Evolutionary conservation across 345 rosid genomes (phyloP).

Genomic region (Hypericum androsaemum): DNA sequence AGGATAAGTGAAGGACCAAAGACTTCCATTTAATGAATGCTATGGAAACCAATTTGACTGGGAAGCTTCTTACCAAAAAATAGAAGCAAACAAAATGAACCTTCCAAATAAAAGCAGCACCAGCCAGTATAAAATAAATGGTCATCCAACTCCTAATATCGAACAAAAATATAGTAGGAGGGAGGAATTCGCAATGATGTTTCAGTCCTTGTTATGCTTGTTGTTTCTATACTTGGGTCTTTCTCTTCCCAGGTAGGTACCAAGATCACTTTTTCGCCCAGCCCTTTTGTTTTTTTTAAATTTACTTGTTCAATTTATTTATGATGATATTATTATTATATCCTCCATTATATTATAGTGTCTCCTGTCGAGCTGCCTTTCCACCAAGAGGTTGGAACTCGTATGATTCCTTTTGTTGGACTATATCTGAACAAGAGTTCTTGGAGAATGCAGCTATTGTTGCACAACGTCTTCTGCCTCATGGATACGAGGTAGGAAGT

Average conservation of each 20-base stretch:
- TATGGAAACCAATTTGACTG: too few species aligned
- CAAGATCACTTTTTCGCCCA: conserved; percentile 18
- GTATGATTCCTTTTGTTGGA: conserved; percentile 91
- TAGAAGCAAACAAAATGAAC: too few species aligned
- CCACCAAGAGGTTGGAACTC: conserved; percentile 99
- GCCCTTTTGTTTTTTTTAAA: not conserved
- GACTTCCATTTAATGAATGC: too few species aligned
- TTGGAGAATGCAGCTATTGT: conserved; percentile 54
- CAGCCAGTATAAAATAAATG: too few species aligned
- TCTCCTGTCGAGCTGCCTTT: conserved; percentile 36
- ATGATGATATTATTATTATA: too few species aligned
- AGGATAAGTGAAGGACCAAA: too few species aligned
- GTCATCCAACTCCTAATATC: too few species aligned
- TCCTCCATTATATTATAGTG: conserved; percentile 27
- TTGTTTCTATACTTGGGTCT: conserved; percentile 21
- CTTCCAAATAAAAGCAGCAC: too few species aligned
- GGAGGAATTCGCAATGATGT: conserved; percentile 15
- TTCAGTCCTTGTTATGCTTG: conserved; percentile 9
- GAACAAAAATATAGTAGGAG: not conserved
- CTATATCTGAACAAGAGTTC: conserved; percentile 75
- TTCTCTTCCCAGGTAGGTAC: conserved; percentile 12
- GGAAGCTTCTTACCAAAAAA: too few species aligned
- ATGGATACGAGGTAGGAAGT: conserved; percentile 59
- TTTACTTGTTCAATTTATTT: not conserved
- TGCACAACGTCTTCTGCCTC: conserved; percentile 48